Base-by-base conservation (phyloP, 768 basidiomycete species). In the Amanita rubescens region DNA sequence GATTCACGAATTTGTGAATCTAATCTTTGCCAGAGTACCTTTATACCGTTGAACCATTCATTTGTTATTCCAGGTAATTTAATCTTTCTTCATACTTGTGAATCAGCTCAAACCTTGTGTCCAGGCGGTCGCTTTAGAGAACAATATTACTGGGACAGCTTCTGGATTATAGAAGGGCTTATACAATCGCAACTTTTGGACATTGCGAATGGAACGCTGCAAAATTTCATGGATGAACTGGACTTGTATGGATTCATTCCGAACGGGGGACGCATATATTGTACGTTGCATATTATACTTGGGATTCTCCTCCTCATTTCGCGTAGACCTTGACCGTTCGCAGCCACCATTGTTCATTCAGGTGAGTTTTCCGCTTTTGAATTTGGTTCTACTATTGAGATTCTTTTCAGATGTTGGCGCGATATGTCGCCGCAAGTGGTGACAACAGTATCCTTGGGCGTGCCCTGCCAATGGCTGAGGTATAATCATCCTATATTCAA, bases 151-250 rank as follows among this genome's bases (percentile, higher is more conserved):
- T 71, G 82, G 75, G 68, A 70, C 65, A 88, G 86, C 59, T 92
- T 81, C 69, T 94, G 90, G 90, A 92, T 94, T 57, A 69, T 87
- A 8, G 83, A 92, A 59, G 94, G 94, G 35, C 73, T 96, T n/a
- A 69, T 97, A 27, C 72, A 86, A 63, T 91, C 89, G 1, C 79
- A 87, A 58, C 75, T 96, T 11, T 85, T 80, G 59, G 73, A 74
- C 51, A 75, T 89, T 50, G 87, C 79, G 54, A 88, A 89, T 57
- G 81, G 74, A 10, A 89, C 92, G 0, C 71, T 96, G 32, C 82
- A 90, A 58, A 95, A 96, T 70, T 96, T 97, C 63, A 94, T 96
- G 92, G 94, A 97, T 62, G 85, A 95, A 64, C 72, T 97, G 43
- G 81, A 87, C 37, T 63, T 65, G 20, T 81, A 89, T 60, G 94